phyloP scores from a whole-genome alignment of 176 grass and related monocot species.

The Zea luxurians region DNA sequence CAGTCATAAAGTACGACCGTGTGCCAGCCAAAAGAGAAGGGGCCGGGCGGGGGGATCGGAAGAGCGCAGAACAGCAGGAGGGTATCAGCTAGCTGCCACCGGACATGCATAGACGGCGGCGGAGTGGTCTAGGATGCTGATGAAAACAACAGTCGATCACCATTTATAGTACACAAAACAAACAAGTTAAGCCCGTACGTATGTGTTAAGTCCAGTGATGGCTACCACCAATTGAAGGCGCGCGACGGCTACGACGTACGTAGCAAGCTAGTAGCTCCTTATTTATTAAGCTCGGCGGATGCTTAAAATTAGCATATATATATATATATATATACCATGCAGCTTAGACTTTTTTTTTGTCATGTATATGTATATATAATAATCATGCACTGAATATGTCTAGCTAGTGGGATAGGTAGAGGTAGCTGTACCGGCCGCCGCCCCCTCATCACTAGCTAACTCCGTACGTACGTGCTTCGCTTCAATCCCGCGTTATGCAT shows the following conservation, averaged over 20 bases:
- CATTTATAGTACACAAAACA: slow-evolving; percentile 29
- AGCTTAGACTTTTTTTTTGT: slow-evolving; percentile 31
- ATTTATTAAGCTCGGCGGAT: slow-evolving; percentile 23
- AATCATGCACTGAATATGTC: slow-evolving; percentile 63
- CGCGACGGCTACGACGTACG: neutral
- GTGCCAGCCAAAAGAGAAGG: slow-evolving; percentile 22
- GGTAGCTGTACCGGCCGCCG: slow-evolving; percentile 52
- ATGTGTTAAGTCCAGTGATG: slow-evolving; percentile 35
- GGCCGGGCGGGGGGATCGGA: neutral
- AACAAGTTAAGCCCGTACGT: neutral
- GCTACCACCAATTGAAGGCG: slow-evolving; percentile 13
- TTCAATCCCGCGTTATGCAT: slow-evolving; percentile 44
- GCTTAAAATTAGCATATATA: slow-evolving; percentile 36
- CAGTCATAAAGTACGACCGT: slow-evolving; percentile 54
- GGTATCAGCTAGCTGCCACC: slow-evolving; percentile 40
- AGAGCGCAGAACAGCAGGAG: neutral
- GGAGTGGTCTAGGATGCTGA: slow-evolving; percentile 37
- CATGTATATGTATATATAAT: slow-evolving; percentile 2
- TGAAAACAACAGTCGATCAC: slow-evolving; percentile 47
- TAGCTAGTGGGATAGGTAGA: slow-evolving; percentile 1
- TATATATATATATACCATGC: neutral
- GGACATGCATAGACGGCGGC: slow-evolving; percentile 27
- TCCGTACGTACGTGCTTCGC: slow-evolving; percentile 19
- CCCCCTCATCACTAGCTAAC: slow-evolving; percentile 54
- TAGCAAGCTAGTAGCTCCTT: neutral